A percentile compares a stretch with the other conserved stretches of the same genome.
Evolutionary conservation across 179 eudicot genomes (phyloP).

Genomic region (Camellia oleifera): DNA sequence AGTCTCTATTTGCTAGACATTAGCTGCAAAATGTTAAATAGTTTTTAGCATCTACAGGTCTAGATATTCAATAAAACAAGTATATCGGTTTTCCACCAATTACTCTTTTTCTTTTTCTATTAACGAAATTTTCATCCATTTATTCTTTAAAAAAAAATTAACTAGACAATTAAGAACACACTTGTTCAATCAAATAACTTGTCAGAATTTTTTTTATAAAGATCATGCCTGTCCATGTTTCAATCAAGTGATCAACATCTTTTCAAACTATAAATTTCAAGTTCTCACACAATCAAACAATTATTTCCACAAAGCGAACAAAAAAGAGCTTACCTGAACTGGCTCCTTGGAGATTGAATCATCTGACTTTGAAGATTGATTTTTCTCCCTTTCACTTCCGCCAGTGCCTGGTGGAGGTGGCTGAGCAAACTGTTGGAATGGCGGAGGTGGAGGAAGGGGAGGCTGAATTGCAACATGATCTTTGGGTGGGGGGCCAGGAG

Average conservation of each 20-base stretch:
- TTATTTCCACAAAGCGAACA: not conserved
- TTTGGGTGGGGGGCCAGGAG: constrained; percentile 80
- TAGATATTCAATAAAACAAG: not conserved
- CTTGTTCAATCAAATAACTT: not conserved
- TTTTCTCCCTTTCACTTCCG: constrained; percentile 39
- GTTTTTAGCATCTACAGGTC: not conserved
- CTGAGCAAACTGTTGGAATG: constrained; percentile 46
- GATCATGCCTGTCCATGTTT: not conserved
- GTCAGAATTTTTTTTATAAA: not conserved
- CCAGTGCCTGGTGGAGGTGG: constrained; percentile 72
- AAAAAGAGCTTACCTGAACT: constrained; percentile 40
- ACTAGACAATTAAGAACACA: not conserved
- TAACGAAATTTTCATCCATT: too few relatives aligned
- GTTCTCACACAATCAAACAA: not conserved
- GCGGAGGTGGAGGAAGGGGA: constrained; percentile 36
- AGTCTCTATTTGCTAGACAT: not conserved
- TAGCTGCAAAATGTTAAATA: not conserved
- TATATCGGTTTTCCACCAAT: not conserved
- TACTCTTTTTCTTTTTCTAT: not conserved
- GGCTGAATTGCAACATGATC: constrained; percentile 45
- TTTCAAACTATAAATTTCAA: too few relatives aligned
- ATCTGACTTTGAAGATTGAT: constrained; percentile 37
- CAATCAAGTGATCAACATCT: not conserved
- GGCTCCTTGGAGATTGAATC: constrained; percentile 34
- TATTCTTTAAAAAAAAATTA: too few relatives aligned